phyloP scores from a whole-genome alignment of 805 yeast species.

The Lachancea meyersii region DNA sequence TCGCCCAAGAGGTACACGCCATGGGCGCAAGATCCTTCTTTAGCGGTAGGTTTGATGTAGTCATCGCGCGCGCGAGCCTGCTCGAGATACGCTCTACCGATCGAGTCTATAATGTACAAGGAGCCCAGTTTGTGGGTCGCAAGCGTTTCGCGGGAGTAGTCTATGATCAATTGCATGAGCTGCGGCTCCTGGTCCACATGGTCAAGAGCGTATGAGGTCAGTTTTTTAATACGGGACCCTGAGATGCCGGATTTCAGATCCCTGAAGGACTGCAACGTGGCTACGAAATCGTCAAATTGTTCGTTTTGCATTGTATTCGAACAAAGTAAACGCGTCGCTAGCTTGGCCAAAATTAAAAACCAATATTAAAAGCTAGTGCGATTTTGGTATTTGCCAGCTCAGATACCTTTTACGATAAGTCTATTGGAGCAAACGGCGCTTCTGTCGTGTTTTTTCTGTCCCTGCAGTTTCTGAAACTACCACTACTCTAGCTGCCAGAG shows the following conservation, averaged over 20 bases:
- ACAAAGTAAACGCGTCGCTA: not conserved
- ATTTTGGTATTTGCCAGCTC: no score
- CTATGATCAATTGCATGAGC: constrained; percentile 24
- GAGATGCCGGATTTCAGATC: constrained; percentile 83
- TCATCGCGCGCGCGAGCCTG: constrained; percentile 56
- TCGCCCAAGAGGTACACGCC: constrained; percentile 62
- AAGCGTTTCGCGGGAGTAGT: constrained; percentile 63
- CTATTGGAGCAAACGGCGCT: constrained; percentile 1
- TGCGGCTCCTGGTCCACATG: constrained; percentile 43
- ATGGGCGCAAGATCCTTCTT: constrained; percentile 67
- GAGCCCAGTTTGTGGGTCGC: constrained; percentile 84
- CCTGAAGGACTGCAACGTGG: constrained; percentile 38
- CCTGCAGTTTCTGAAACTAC: constrained; percentile 2
- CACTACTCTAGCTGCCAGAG: constrained; percentile 5
- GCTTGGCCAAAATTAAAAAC: not conserved
- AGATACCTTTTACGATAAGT: constrained; percentile 3
- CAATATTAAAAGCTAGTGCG: not conserved
- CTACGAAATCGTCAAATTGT: constrained; percentile 34
- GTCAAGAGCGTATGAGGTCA: constrained; percentile 70
- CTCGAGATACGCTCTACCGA: constrained; percentile 79
- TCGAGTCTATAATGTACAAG: constrained; percentile 85
- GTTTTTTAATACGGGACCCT: constrained; percentile 85
- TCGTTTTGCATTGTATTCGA: constrained; percentile 11
- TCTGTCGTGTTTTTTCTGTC: not conserved
- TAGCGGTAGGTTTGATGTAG: constrained; percentile 43